Evolutionary conservation across 2,329 filamentous ascomycete genomes (phyloP), one percentile per base, ranked within the genome.

Genomic region (Arthroderma sp.): DNA sequence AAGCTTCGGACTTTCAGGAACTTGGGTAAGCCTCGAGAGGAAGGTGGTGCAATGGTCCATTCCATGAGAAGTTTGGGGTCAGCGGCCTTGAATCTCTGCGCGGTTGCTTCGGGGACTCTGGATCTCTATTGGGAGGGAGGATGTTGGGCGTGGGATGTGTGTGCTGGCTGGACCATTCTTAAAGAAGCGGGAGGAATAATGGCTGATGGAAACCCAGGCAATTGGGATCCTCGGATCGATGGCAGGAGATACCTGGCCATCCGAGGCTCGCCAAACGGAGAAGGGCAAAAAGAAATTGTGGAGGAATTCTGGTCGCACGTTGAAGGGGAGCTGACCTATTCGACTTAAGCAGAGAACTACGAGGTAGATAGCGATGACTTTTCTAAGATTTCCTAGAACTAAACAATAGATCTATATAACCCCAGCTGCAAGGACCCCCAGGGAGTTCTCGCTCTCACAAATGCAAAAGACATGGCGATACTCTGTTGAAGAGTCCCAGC

Each of bases 51-150:
- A 0, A 80, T 80, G 75, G 76, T 79, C 39, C 75, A 79, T 51
- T 70, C 71, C 1, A 63, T 79, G 45, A 62, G 77, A 7, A 71
- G 66, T 27, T 59, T 78, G 46, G 77, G 77, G 1, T 71, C 66
- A 5, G 77, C 76, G n/a, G 77, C 76, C 8, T 56, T 81, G 52
- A 80, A 80, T 55, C 58, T 79, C 9, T 80, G 77, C 54, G 68
- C 61, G 5, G 75, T 80, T 28, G 77, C 77, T 3, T 64, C 66
- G 32, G 77, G 77, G 0, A 63, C 64, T 22, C 47, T 79, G 42
- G 77, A 81, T 60, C 54, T 75, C n/a, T 80, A 79, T 49, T 81
- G 77, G 77, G 77, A 80, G 53, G 75, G 72, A 2, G 77, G 77
- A 0, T 78, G 74, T 53, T 80, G 75, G 76, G 74, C 74, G 5